Evolutionary conservation across 1,284 basidiomycete genomes (phyloP).

Genomic region (Cutaneotrichosporon dermatis): DNA sequence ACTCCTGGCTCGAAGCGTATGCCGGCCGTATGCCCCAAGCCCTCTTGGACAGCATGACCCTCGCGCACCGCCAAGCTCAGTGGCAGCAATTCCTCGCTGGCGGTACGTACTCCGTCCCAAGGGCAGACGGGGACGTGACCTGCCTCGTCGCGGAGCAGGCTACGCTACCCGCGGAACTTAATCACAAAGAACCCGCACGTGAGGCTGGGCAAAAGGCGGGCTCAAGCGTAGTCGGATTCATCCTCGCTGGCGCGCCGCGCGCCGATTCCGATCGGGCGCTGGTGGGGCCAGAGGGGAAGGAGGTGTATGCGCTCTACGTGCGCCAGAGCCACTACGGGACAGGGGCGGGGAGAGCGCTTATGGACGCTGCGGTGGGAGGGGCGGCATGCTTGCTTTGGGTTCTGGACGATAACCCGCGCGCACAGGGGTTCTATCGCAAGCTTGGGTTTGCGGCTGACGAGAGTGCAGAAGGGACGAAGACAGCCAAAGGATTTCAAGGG

Average conservation of each 20-base stretch:
- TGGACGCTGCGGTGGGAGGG: not conserved
- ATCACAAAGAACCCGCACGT: too few species aligned
- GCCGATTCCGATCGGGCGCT: not conserved
- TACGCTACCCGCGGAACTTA: too few species aligned
- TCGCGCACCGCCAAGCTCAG: not conserved
- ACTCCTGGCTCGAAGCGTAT: not conserved
- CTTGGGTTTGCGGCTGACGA: not conserved
- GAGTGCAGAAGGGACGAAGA: not conserved
- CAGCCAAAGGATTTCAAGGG: not conserved
- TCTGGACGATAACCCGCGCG: not conserved
- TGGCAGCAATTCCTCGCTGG: not conserved
- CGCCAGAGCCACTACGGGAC: not conserved
- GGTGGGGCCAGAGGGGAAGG: not conserved
- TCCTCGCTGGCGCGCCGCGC: not conserved
- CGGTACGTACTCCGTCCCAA: too few species aligned
- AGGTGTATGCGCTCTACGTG: constrained; percentile 1
- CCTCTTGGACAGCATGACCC: not conserved
- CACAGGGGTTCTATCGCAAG: not conserved
- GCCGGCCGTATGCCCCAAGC: not conserved
- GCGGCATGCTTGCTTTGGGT: not conserved
- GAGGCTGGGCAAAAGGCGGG: too few species aligned
- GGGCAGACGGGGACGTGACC: not conserved
- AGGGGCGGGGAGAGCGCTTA: not conserved
- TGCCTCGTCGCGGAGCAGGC: not conserved
- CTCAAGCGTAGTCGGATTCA: not conserved